Evolutionary conservation across 352 stramenopile species (phyloP), one percentile per base, ranked within the genome.

Genomic region (Phytophthora pinifolia): DNA sequence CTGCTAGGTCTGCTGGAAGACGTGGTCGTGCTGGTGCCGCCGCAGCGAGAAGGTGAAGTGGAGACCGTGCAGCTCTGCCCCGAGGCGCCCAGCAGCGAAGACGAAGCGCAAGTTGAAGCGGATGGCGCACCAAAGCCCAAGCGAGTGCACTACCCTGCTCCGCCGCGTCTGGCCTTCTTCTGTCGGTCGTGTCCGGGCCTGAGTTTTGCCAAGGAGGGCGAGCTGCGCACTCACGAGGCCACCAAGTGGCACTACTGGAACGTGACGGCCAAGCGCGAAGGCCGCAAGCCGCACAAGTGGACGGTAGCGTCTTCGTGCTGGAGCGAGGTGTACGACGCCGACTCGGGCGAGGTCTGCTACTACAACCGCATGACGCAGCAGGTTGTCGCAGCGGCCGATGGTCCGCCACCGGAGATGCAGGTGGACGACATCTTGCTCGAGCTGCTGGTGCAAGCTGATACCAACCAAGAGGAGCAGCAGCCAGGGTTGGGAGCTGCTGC

Each of bases 221-320:
- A 93, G 42, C 62, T 93, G 5, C 47, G 54, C 25, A 74, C 71
- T 8, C 83, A 92, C 51, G 77, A 89, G 49, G 62, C 67, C 31
- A 89, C 80, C n/a, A 86, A 88, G 53, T 93, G 83, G 83, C 83
- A 93, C 44, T 70, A 53, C n/a, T 89, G 76, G 79, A 93, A 93
- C 46, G 15, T 77, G 9, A 7, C 58, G 33, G 66, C 75, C 6
- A 78, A 88, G 15, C 45, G 39, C 8, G 53, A 74, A 43, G 70
- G 65, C 25, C 60, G 63, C 7, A 49, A 67, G 39, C 70, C 74
- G 6, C 67, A 36, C 9, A 78, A 75, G 36, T 91, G 67, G 63
- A 89, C 76, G 31, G 38, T 89, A 18, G 67, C 72, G 29, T 74
- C 76, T 31, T 79, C 65, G n/a, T 90, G 74, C 39, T 93, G 83